Evolutionary conservation across 2,329 filamentous ascomycete genomes (phyloP), one percentile per base, ranked within the genome.

Genomic region (Diplodia sapinea): DNA sequence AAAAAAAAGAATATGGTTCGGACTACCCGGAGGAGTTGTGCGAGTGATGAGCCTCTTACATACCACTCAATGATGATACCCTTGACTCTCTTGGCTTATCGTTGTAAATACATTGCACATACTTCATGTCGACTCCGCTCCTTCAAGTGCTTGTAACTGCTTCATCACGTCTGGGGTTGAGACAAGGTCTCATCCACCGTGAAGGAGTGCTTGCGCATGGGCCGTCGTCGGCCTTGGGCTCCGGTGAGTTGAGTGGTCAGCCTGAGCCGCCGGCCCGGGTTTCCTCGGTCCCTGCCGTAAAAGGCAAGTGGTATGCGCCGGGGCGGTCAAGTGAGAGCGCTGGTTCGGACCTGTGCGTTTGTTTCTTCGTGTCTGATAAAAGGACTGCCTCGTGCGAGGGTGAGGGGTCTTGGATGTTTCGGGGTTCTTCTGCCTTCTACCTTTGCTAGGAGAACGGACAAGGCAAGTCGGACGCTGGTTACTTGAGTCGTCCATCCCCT

Each of bases 41-140:
- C 40, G 20, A 47, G 26, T 62, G 26, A 29, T 38, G 31, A 55
- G 26, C 5, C 26, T 26, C 26, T 26, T 26, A 26, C 26, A 26
- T 57, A 29, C 57, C 20, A 15, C 40, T 33, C 40, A 56, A 56
- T 13, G n/a, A 62, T 62, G 57, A 62, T 62, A 62, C 40, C 40
- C 57, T 50, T 29, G n/a, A 33, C 13, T 59, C 50, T 49, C 47
- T 33, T 20, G 26, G 57, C 40, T 62, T 62, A 36, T 62, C 31
- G 40, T 62, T 33, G 57, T 50, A 49, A 40, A 20, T 7, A 43
- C n/a, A 20, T 20, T 38, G 36, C 11, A 12, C 36, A 33, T 7
- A 43, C n/a, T 11, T 47, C 11, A n/a, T 20, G 17, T 47, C 43
- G n/a, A 20, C 43, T 20, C 43, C 43, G 43, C 43, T 47, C 13